phyloP scores from a whole-genome alignment of 441 rosid species.

The Daphne laureola region DNA sequence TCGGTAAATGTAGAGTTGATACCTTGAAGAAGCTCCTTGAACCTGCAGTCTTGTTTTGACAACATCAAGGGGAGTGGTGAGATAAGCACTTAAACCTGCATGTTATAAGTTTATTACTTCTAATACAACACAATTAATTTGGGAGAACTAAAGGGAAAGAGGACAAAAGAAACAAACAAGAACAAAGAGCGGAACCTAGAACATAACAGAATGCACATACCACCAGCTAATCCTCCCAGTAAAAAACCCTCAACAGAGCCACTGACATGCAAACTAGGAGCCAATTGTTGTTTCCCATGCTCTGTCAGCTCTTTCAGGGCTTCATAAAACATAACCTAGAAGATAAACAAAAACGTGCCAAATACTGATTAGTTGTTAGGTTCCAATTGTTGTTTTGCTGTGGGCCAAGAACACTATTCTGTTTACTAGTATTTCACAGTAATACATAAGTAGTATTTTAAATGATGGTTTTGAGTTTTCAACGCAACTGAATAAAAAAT shows the following conservation, averaged over 20 bases:
- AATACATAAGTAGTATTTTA: too few species aligned
- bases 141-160: background rate
- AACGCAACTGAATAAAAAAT: too few species aligned
- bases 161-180: too few species aligned
- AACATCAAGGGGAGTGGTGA: constrained; percentile 89
- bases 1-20: constrained; percentile 7
- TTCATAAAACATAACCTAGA: constrained; percentile 85
- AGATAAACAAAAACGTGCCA: background rate
- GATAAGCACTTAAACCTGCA: constrained; percentile 77
- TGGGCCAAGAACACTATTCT: too few species aligned
- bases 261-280: constrained; percentile 29
- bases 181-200: too few species aligned
- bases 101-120: background rate
- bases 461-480: too few species aligned
- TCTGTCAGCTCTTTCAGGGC: constrained; percentile 56
- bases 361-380: too few species aligned
- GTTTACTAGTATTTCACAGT: too few species aligned
- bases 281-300: constrained; percentile 48
- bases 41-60: constrained; percentile 93
- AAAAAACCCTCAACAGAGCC: constrained; percentile 70
- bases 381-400: too few species aligned
- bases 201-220: constrained; percentile 34
- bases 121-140: constrained; percentile 1
- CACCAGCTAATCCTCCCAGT: constrained; percentile 92
- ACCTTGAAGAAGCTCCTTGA: constrained; percentile 78